phyloP scores from a whole-genome alignment of 148 eudicot genomes.

The Persicaria tinctoria region DNA sequence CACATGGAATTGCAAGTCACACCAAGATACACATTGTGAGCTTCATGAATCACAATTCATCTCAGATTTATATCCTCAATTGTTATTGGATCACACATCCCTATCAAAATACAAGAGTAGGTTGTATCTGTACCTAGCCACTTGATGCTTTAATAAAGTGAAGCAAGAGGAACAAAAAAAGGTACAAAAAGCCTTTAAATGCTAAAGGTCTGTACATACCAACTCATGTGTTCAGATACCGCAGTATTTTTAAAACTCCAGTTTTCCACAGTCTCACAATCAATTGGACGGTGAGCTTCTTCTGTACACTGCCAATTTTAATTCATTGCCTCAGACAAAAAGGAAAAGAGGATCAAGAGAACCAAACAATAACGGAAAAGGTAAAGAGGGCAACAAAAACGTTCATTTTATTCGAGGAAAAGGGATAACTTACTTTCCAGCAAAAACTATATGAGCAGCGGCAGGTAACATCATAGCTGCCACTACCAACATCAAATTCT shows the following conservation, averaged over 20 bases:
- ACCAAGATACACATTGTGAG: background rate
- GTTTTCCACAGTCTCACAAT: conserved; percentile 44
- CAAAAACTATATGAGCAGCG: conserved; percentile 51
- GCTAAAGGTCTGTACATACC: conserved; percentile 27
- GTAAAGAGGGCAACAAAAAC: background rate
- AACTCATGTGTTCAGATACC: conserved; percentile 47
- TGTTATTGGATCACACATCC: background rate
- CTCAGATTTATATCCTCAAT: no score
- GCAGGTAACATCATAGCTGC: conserved; percentile 49
- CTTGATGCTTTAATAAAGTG: background rate
- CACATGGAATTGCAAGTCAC: background rate
- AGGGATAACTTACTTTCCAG: conserved; percentile 45
- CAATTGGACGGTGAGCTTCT: conserved; percentile 70
- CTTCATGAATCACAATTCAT: no score
- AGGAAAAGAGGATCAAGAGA: background rate
- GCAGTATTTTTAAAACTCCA: conserved; percentile 43
- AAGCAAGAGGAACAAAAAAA: background rate
- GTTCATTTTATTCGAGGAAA: background rate
- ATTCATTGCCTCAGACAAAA: no score
- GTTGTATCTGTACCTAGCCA: background rate
- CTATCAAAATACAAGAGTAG: background rate
- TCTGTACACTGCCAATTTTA: conserved; percentile 39
- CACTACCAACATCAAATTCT: conserved; percentile 43
- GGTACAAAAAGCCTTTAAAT: background rate
- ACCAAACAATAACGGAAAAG: background rate